Evolutionary conservation across 2,329 filamentous ascomycete genomes (phyloP).

Genomic region (Verticillium dahliae): DNA sequence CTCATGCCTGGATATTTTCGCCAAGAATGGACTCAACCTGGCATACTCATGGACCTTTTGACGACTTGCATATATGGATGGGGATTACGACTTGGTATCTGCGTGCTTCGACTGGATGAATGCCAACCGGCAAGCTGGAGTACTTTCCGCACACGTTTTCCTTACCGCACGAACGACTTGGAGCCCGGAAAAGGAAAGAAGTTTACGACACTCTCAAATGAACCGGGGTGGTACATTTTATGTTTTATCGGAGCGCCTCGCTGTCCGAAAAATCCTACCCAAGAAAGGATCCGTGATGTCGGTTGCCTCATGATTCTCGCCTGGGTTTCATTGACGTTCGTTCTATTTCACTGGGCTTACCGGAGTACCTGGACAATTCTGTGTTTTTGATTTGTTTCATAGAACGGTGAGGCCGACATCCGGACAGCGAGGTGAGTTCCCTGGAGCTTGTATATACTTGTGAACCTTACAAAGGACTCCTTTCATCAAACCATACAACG

Average conservation of each 20-base stretch:
- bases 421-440: conserved; percentile 13
- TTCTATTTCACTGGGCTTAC: conserved; percentile 7
- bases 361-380: conserved; percentile 10
- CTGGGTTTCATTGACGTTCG: conserved; percentile 9
- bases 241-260: conserved; percentile 9
- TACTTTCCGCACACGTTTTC: conserved; percentile 7
- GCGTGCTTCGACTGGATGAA: not conserved
- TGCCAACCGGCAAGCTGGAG: conserved; percentile 3
- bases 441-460: conserved; percentile 9
- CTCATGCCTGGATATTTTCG: not conserved
- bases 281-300: conserved; percentile 9
- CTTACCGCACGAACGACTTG: conserved; percentile 1
- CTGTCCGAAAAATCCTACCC: conserved; percentile 9
- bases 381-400: conserved; percentile 7
- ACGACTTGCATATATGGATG: conserved; percentile 14
- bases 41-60: conserved; percentile 9
- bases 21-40: conserved; percentile 3
- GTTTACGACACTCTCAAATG: conserved; percentile 2
- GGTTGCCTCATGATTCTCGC: conserved; percentile 5
- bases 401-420: conserved; percentile 10
- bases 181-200: conserved; percentile 10
- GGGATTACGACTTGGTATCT: conserved; percentile 8
- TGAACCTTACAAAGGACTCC: conserved; percentile 1
- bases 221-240: conserved; percentile 1
- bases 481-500: not conserved